Evolutionary conservation across 306 rosid species (phyloP), one percentile per base, ranked within the genome.

Genomic region (Neltuma alba): DNA sequence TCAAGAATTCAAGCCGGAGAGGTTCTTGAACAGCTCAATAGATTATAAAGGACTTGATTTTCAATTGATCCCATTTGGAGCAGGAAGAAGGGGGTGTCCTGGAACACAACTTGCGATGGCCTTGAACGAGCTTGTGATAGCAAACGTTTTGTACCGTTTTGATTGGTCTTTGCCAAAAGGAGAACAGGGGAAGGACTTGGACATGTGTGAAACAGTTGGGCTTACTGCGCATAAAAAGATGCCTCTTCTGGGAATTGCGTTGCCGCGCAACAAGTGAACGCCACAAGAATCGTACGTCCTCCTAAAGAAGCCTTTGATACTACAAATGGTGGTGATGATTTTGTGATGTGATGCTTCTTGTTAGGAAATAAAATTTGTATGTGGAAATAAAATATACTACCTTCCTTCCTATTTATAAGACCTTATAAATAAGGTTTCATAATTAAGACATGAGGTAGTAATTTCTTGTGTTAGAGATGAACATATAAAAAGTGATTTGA

Each of bases 31-130:
- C 0, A 50, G 61, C 50, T 66, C 60, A 37, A 14, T 64, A 40
- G 85, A 82, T 52, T 7, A 77, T 23, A 64, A 75, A 41, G 82
- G 79, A 2, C 75, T 30, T 6, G 85, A 72, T 31, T 82, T 77
- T 0, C 5, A 77, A 2, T 2, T 77, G n/a, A 64, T 77, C 0
- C 85, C 82, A 31, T 82, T 77, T 72, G 82, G 85, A 15, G 65
- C 81, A 9, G 81, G 81, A 77, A 48, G 74, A 18, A 45, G 74
- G 14, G 54, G 74, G 1, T 77, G 81, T 41, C 81, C 81, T 3
- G 81, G 66, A 2, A 4, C 15, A 15, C 5, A 21, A 5, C 52
- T 76, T 76, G 74, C 74, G 1, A 62, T 70, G 48, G 5, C 16
- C 4, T 21, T 62, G 1, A 31, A 0, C 28, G 78, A 76, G 50